These are phyloP conservation scores for Globisporangium lucens DNA, from an alignment of 352 stramenopile genomes.

Conservation along the genomic window DNA sequence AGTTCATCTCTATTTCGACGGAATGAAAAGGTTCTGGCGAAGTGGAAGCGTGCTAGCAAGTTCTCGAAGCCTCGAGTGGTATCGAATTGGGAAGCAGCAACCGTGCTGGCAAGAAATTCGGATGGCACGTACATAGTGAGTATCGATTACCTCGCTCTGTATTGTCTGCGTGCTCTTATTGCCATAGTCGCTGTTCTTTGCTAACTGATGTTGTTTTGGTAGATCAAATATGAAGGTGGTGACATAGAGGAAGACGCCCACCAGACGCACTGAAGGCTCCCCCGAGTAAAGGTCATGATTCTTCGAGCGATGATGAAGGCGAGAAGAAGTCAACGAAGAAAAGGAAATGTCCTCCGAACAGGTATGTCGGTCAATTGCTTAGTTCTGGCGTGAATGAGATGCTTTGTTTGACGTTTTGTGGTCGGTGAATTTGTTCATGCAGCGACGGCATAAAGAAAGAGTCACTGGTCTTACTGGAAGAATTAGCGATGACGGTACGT, in stretches of 20 bases:
- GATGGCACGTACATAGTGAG: constrained; percentile 43
- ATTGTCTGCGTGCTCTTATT: neutral
- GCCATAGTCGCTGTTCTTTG: constrained; percentile 11
- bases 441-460: constrained; percentile 31
- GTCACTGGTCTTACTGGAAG: constrained; percentile 55
- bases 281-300: neutral
- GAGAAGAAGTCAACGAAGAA: constrained; percentile 10
- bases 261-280: constrained; percentile 25
- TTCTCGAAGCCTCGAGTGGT: constrained; percentile 31
- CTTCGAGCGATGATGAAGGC: neutral
- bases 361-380: neutral
- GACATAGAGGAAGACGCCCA: constrained; percentile 56
- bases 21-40: constrained; percentile 30
- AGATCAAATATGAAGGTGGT: constrained; percentile 54
- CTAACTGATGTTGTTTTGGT: constrained; percentile 4
- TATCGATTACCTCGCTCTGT: neutral
- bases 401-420: neutral
- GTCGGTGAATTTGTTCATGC: neutral
- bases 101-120: constrained; percentile 29
- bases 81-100: constrained; percentile 28
- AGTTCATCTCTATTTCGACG: constrained; percentile 21
- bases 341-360: neutral
- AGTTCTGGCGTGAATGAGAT: neutral
- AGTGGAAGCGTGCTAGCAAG: constrained; percentile 39
- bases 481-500: constrained; percentile 59